phyloP scores from a whole-genome alignment of 2,329 filamentous ascomycete species.

The Cytospora paraplurivora region DNA sequence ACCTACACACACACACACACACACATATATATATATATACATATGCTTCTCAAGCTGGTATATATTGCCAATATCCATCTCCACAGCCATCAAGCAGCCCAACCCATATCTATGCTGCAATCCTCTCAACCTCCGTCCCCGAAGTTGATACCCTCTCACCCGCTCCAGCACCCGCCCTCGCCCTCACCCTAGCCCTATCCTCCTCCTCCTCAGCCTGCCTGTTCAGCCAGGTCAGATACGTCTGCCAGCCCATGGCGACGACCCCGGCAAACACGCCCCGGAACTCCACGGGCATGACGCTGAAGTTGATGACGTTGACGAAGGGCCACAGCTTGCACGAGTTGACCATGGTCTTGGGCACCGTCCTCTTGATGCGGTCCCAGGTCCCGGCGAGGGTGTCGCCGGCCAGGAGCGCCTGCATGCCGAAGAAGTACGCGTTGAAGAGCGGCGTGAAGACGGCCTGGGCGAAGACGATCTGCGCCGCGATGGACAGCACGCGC shows the following conservation, averaged over 20 bases:
- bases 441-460: conserved; percentile 78
- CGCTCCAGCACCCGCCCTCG: conserved; percentile 41
- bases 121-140: background rate
- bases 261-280: conserved; percentile 77
- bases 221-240: conserved; percentile 82
- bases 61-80: background rate
- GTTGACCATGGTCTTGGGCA: conserved; percentile 76
- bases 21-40: background rate
- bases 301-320: conserved; percentile 83
- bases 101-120: background rate
- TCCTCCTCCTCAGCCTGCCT: conserved; percentile 66
- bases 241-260: conserved; percentile 89
- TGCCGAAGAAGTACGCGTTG: conserved; percentile 80
- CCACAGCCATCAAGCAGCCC: background rate
- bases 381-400: conserved; percentile 64
- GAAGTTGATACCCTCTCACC: conserved; percentile 20
- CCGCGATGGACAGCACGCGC: conserved; percentile 67
- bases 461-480: conserved; percentile 83
- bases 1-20: background rate
- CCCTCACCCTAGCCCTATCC: conserved; percentile 38
- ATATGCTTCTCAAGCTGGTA: too few relatives aligned
- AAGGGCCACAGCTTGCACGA: conserved; percentile 86
- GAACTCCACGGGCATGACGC: conserved; percentile 79
- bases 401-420: conserved; percentile 75
- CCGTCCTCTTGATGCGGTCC: conserved; percentile 72